Conservation (phyloP, 352 stramenopile genomes). For the Globisporangium apiculatum region DNA sequence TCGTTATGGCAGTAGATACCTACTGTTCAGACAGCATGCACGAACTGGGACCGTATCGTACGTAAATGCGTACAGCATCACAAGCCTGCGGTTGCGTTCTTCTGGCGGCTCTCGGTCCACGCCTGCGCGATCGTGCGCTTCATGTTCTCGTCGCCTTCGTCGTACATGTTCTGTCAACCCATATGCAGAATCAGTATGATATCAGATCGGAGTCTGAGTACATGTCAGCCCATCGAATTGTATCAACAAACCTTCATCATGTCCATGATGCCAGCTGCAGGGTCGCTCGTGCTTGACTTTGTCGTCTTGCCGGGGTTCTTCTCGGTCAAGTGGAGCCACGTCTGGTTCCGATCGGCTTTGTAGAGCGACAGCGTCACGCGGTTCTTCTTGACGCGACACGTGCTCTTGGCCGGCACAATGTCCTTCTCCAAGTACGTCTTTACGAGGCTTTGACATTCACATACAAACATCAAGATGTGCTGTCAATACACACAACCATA, state of each 20-base stretch:
- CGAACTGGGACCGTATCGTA: too few species aligned
- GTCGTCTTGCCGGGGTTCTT: conserved; percentile 63
- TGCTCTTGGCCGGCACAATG: conserved; percentile 66
- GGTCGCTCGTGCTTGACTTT: conserved; percentile 52
- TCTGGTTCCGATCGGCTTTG: conserved; percentile 70
- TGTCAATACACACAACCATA: not conserved
- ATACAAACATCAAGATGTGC: too few species aligned
- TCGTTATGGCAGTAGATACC: too few species aligned
- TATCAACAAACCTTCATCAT: conserved; percentile 77
- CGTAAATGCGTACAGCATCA: not conserved
- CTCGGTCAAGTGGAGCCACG: conserved; percentile 78
- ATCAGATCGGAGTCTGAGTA: not conserved
- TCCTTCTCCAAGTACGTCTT: conserved; percentile 81
- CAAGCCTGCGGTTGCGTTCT: conserved; percentile 27
- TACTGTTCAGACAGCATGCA: too few species aligned
- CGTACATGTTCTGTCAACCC: conserved; percentile 73
- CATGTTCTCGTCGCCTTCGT: conserved; percentile 84
- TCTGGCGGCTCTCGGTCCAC: conserved; percentile 79
- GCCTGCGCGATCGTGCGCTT: conserved; percentile 87
- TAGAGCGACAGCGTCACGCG: conserved; percentile 70
- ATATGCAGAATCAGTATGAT: not conserved
- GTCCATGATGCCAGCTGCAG: conserved; percentile 81
- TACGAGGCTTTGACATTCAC: conserved; percentile 29
- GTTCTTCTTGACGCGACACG: conserved; percentile 83
- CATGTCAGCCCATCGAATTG: too few species aligned